Evolutionary conservation across 1,284 basidiomycete species (phyloP).

Genomic region (Stygiomarasmius scandens): DNA sequence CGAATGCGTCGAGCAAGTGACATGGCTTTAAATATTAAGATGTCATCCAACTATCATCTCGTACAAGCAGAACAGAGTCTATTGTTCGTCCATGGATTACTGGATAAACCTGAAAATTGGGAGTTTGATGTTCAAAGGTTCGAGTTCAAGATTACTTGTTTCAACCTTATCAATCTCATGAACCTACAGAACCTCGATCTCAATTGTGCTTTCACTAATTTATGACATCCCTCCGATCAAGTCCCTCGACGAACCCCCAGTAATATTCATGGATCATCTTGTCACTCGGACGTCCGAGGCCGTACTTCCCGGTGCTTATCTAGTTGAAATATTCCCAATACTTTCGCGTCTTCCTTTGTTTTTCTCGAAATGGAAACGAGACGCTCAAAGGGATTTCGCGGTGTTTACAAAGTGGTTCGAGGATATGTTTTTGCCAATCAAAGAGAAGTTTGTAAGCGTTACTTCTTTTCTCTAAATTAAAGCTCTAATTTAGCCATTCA

Average conservation of each 20-base stretch:
- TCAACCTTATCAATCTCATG: no score
- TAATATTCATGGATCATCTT: slow-evolving; percentile 4
- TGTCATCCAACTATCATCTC: slow-evolving; percentile 6
- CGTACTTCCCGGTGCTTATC: slow-evolving; percentile 8
- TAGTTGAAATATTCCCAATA: slow-evolving; percentile 11
- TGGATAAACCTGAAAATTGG: not conserved
- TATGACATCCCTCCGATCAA: not conserved
- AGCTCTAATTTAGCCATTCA: not conserved
- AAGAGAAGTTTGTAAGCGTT: not conserved
- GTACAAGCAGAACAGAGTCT: slow-evolving; percentile 6
- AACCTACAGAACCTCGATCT: not conserved
- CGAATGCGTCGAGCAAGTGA: slow-evolving; percentile 12
- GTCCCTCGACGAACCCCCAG: not conserved
- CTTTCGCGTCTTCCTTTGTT: slow-evolving; percentile 4
- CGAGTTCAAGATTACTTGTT: not conserved
- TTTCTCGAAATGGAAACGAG: slow-evolving; percentile 12
- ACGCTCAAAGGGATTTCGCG: not conserved
- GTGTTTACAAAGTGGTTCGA: not conserved
- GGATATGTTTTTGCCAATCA: slow-evolving; percentile 1
- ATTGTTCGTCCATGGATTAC: not conserved
- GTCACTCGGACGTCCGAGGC: not conserved
- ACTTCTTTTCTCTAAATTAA: not conserved
- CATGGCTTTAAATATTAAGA: not conserved
- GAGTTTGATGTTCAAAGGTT: slow-evolving; percentile 3
- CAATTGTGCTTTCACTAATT: not conserved